Base-by-base conservation (phyloP, 495 filamentous ascomycete genomes). In the Tuber magnatum region DNA sequence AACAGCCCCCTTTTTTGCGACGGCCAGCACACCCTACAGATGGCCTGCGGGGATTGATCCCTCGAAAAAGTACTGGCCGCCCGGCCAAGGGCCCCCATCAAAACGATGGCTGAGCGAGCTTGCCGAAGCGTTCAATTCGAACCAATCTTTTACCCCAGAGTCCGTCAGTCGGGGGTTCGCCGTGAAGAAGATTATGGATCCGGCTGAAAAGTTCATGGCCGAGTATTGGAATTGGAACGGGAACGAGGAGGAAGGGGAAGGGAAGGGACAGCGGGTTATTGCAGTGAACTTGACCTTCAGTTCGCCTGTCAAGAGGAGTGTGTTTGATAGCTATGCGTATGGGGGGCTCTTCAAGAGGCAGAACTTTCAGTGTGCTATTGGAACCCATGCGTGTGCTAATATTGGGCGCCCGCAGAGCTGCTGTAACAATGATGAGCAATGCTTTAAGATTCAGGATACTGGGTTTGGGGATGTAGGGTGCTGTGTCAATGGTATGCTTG, bases 391-490 rank as follows among this genome's bases (percentile, higher is more conserved):
- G 74, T 98, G 94, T 83, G 83, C 87, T 43, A 84, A 84, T 5
- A 93, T 97, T 80, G 88, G 88, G 42, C 89, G 88, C 68, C 89
- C 91, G 8, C 89, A 92, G 82, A 91, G 88, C 83, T 99, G 94
- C 84, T 99, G 94, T 83, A 81, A 85, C 14, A 84, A 84, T 12
- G 87, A 86, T 16, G 88, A 92, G 80, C 88, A 85, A 0, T 99
- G 94, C 82, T 86, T 90, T 56, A 80, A 88, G n/a, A 89, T 96
- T 39, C 74, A 86, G n/a, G 89, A 95, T 79, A 91, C 89, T 3
- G 92, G 91, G 0, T 84, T 88, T 46, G 93, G 93, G 0, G 87
- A 88, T 73, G 92, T 97, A 2, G 95, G 94, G 4, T 99, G 94
- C 82, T 99, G 94, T 86, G 91, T 91, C 24, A 83, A 83, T 18